phyloP scores from a whole-genome alignment of 202 grass and related monocot genomes.

The Digitaria exilis region DNA sequence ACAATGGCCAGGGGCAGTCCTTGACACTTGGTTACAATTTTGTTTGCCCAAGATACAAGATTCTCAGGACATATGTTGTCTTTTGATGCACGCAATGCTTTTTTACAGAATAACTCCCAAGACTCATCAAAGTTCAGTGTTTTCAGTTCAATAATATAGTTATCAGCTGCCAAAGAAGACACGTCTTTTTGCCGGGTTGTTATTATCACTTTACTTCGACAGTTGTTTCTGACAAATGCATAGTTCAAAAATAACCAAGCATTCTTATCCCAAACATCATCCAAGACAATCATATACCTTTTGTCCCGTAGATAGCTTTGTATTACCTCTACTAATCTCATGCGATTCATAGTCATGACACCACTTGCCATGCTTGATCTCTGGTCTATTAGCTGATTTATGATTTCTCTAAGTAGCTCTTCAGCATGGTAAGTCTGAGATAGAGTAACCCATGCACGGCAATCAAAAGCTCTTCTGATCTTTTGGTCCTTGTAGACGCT shows the following conservation, averaged over 20 bases:
- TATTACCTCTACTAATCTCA: slow-evolving; percentile 29
- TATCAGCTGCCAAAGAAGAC: slow-evolving; percentile 24
- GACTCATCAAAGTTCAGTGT: slow-evolving; percentile 25
- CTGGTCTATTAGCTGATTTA: slow-evolving; percentile 27
- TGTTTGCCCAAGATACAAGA: slow-evolving; percentile 7
- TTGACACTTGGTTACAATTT: slow-evolving; percentile 48
- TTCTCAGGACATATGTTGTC: background rate
- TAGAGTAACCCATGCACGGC: slow-evolving; percentile 26
- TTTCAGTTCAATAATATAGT: slow-evolving; percentile 14
- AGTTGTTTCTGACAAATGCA: slow-evolving; percentile 37
- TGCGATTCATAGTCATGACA: slow-evolving; percentile 13
- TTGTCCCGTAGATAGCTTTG: slow-evolving; percentile 21
- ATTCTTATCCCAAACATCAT: slow-evolving; percentile 46
- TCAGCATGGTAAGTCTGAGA: slow-evolving; percentile 42
- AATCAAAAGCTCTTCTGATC: slow-evolving; percentile 22
- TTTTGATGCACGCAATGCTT: slow-evolving; percentile 23
- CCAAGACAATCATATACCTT: slow-evolving; percentile 44
- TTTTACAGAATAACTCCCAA: slow-evolving; percentile 43
- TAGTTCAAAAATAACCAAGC: slow-evolving; percentile 30
- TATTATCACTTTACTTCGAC: slow-evolving; percentile 45
- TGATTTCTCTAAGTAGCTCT: slow-evolving; percentile 42
- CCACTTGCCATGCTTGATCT: slow-evolving; percentile 1
- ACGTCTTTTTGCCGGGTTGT: slow-evolving; percentile 43
- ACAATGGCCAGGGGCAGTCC: slow-evolving; percentile 59
- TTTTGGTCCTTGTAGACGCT: slow-evolving; percentile 7